A percentile compares a stretch with the other conserved stretches of the same genome.
These are phyloP conservation scores for Annona cherimola DNA, from an alignment of 164 flowering plant species.

Conservation along the genomic window DNA sequence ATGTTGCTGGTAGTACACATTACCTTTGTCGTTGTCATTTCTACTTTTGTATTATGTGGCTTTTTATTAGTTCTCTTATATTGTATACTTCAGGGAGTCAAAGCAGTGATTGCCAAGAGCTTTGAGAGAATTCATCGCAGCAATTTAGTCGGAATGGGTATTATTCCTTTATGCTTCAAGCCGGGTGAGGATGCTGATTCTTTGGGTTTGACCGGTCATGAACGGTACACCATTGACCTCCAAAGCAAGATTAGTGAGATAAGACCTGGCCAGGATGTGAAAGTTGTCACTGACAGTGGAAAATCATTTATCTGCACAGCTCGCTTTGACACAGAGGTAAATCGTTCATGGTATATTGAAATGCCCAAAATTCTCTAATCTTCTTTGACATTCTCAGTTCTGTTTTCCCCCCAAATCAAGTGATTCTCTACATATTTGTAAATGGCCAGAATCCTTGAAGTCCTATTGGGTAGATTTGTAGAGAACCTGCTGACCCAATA, in stretches of 20 bases:
- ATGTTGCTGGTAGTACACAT: slow-evolving; percentile 43
- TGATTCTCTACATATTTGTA: background rate
- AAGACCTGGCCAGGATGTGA: slow-evolving; percentile 40
- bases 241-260: slow-evolving; percentile 30
- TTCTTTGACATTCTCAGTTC: background rate
- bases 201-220: slow-evolving; percentile 36
- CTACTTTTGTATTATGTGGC: background rate
- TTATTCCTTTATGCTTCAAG: slow-evolving; percentile 68
- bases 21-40: background rate
- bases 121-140: slow-evolving; percentile 85
- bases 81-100: slow-evolving; percentile 52
- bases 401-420: background rate
- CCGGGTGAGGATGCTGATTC: slow-evolving; percentile 53
- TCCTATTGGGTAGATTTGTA: background rate
- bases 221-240: slow-evolving; percentile 33
- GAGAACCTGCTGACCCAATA: background rate
- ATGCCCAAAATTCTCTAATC: background rate
- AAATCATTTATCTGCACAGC: slow-evolving; percentile 37
- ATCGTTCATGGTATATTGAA: background rate
- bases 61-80: background rate
- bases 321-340: slow-evolving; percentile 47
- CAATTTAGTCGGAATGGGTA: slow-evolving; percentile 81
- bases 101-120: slow-evolving; percentile 84
- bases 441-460: background rate
- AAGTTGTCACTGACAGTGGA: slow-evolving; percentile 32